These are phyloP conservation scores for Lichtheimia ramosa DNA, from an alignment of 371 early-diverging fungal genomes.

Conservation along the genomic window DNA sequence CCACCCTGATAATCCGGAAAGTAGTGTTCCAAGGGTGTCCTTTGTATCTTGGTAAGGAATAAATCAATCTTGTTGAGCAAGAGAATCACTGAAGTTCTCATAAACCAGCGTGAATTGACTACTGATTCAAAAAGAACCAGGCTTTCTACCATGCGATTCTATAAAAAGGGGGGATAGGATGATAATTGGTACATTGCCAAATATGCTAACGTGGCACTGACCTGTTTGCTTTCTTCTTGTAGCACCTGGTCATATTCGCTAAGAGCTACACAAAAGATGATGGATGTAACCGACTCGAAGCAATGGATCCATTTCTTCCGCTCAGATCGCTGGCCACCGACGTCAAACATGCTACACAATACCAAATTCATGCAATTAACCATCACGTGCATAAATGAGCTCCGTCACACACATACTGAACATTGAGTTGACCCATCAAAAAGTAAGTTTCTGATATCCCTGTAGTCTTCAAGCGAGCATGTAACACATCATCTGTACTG, in stretches of 20 bases:
- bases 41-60: conserved; percentile 64
- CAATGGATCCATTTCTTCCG: conserved; percentile 94
- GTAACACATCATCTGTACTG: conserved; percentile 67
- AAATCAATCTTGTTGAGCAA: conserved; percentile 81
- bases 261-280: conserved; percentile 69
- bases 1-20: conserved; percentile 76
- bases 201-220: conserved; percentile 8
- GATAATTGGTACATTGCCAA: not conserved
- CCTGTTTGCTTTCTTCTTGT: conserved; percentile 65
- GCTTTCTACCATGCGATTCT: conserved; percentile 74
- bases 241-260: conserved; percentile 74
- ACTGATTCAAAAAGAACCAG: conserved; percentile 76
- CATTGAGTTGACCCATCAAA: conserved; percentile 53
- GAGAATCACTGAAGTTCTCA: conserved; percentile 69
- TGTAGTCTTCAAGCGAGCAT: conserved; percentile 79
- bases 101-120: conserved; percentile 66
- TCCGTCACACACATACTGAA: conserved; percentile 12
- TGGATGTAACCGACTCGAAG: conserved; percentile 76
- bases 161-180: not conserved
- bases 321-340: conserved; percentile 76
- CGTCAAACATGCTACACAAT: conserved; percentile 63
- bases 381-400: too few relatives aligned
- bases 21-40: conserved; percentile 57
- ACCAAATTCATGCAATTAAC: not conserved
- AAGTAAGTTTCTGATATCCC: conserved; percentile 72